These are phyloP conservation scores for Onygenales sp. DNA, from an alignment of 2,329 filamentous ascomycete genomes.

Conservation along the genomic window DNA sequence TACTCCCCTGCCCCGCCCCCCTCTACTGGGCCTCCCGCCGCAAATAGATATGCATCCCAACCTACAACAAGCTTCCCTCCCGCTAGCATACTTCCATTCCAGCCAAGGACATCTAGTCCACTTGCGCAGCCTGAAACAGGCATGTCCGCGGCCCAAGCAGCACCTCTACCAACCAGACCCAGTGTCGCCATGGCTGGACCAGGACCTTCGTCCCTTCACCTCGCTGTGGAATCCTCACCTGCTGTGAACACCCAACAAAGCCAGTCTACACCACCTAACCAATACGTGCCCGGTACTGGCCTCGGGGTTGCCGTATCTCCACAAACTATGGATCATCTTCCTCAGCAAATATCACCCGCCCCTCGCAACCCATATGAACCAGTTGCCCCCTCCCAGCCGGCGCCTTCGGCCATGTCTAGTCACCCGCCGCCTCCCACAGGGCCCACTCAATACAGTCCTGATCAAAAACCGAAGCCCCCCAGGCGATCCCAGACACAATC, in stretches of 20 bases:
- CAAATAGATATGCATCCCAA: slow-evolving; percentile 33
- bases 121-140: slow-evolving; percentile 43
- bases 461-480: slow-evolving; percentile 28
- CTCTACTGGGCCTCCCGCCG: slow-evolving; percentile 17
- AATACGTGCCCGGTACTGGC: background rate
- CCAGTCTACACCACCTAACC: background rate
- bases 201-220: background rate
- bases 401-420: background rate
- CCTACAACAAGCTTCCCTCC: slow-evolving; percentile 19
- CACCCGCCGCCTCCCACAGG: background rate
- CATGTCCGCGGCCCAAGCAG: slow-evolving; percentile 20
- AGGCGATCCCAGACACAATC: slow-evolving; percentile 50
- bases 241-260: background rate
- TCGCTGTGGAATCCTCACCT: slow-evolving; percentile 2
- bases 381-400: background rate
- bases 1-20: slow-evolving; percentile 39
- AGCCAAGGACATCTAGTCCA: slow-evolving; percentile 56
- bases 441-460: background rate
- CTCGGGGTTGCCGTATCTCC: background rate
- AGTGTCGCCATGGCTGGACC: background rate
- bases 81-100: slow-evolving; percentile 40
- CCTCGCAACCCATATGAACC: slow-evolving; percentile 1
- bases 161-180: background rate
- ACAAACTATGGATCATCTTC: background rate
- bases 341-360: background rate